phyloP scores from a whole-genome alignment of 257 asterid species.

The Capsicum chinense region DNA sequence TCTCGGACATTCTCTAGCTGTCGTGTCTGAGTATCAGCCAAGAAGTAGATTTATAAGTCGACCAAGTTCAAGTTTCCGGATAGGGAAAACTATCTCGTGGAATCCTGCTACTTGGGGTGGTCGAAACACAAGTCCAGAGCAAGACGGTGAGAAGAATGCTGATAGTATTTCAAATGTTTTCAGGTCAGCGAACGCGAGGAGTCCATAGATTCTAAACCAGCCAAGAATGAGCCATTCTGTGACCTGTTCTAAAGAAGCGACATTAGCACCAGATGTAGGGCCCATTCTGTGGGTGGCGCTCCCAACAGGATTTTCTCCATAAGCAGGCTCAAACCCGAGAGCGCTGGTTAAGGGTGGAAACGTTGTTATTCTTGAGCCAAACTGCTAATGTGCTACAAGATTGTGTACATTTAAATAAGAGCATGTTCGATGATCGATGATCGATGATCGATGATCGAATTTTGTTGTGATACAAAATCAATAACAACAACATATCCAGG shows the following conservation, averaged over 20 bases:
- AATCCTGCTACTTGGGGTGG: conserved; percentile 79
- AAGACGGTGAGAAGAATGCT: conserved; percentile 45
- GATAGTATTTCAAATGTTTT: conserved; percentile 74
- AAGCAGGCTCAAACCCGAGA: too few species aligned
- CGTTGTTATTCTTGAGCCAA: too few species aligned
- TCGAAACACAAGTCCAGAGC: conserved; percentile 41
- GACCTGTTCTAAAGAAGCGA: conserved; percentile 11
- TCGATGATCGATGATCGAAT: too few species aligned
- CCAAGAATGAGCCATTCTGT: conserved; percentile 40
- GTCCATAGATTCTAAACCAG: conserved; percentile 35
- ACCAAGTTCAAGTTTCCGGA: conserved; percentile 52
- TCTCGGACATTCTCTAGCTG: conserved; percentile 61
- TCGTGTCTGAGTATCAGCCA: conserved; percentile 60
- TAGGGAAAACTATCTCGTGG: conserved; percentile 74
- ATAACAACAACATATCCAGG: too few species aligned
- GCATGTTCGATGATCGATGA: too few species aligned
- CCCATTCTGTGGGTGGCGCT: too few species aligned
- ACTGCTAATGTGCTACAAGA: too few species aligned
- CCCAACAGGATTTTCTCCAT: too few species aligned
- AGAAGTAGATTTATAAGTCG: conserved; percentile 48
- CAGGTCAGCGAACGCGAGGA: conserved; percentile 64
- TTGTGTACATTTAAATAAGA: too few species aligned
- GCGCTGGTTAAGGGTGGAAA: too few species aligned
- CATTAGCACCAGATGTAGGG: too few species aligned
- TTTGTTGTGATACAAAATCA: too few species aligned